Conservation (phyloP, 768 basidiomycete genomes). For the Mycena chlorophos region DNA sequence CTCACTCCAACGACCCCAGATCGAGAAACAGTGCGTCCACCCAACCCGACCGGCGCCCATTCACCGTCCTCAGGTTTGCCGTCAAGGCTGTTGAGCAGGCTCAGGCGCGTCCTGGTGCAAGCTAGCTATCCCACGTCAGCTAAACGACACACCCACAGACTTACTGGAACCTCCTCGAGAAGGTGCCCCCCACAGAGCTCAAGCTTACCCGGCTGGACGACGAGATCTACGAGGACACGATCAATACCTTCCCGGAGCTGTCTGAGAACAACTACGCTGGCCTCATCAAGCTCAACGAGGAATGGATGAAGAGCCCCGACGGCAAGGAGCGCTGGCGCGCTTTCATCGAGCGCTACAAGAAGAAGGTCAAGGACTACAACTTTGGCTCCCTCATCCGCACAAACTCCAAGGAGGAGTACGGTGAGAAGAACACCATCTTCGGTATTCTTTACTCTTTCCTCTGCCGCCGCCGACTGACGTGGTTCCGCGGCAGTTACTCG, state of each 20-base stretch:
- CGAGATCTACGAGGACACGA: constrained; percentile 81
- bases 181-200: constrained; percentile 72
- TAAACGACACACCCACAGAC: constrained; percentile 56
- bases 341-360: constrained; percentile 87
- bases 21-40: constrained; percentile 87
- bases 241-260: constrained; percentile 81
- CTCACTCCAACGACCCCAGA: constrained; percentile 45
- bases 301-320: constrained; percentile 84
- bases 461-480: background rate
- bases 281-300: constrained; percentile 72
- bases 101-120: constrained; percentile 54
- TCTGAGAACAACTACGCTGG: constrained; percentile 47
- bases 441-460: constrained; percentile 47
- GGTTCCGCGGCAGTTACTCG: constrained; percentile 51
- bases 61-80: constrained; percentile 59
- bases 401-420: constrained; percentile 78
- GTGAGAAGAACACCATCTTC: constrained; percentile 91
- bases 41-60: background rate
- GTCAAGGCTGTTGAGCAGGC: constrained; percentile 97
- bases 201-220: constrained; percentile 88
- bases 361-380: constrained; percentile 90
- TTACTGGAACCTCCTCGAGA: constrained; percentile 91
- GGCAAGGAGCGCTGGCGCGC: constrained; percentile 91
- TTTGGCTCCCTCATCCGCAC: constrained; percentile 93
- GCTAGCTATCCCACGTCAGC: background rate